Evolutionary conservation across 805 yeast species (phyloP), one percentile per base, ranked within the genome.

Genomic region (Clavispora fructus): DNA sequence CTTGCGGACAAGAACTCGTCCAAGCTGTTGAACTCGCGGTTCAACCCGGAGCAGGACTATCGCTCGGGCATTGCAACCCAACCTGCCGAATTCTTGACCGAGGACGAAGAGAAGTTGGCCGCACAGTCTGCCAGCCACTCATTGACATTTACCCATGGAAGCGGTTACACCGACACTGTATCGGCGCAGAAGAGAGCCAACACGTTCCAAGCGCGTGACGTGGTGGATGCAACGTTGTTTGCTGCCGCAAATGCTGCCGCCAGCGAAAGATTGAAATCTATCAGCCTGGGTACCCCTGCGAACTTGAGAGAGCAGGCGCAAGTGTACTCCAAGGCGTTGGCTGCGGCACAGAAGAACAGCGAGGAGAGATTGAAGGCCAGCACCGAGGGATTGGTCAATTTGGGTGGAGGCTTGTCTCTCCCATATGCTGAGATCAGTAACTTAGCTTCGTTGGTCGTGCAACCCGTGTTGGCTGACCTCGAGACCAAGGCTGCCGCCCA

Each of bases 391-490:
- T 57, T 65, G 33, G 71, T 89, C 56, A 75, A 88, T 59, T 68
- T 92, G 51, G 99, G 99, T 49, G 96, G 95, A 51, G 98, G 97
- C 2, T 74, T 87, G 47, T 79, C 76, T 58, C 80, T 92, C 77
- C 73, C 86, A 35, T 85, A 77, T 49, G 77, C 73, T 17, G 97
- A 91, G 58, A 79, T 94, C 50, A 85, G 87, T 52, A 76, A 76
- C 43, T 78, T 92, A 70, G 98, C 99, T 17, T 69, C 80, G 49
- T 76, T 82, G 40, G 74, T 87, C 59, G 96, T 94, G 47, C 75
- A 78, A 54, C 99, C 99, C 8, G 90, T 92, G 6, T 71, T 92
- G 58, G 75, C 73, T 35, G 91, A 88, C 63, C 80, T 92, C 58
- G 73, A 78, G 55, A 66, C 73, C 40, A 83, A 86, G 59, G 95